A percentile compares a stretch with the other conserved stretches of the same genome.
Conservation (phyloP, 805 yeast species). For the Kuraishia molischiana region DNA sequence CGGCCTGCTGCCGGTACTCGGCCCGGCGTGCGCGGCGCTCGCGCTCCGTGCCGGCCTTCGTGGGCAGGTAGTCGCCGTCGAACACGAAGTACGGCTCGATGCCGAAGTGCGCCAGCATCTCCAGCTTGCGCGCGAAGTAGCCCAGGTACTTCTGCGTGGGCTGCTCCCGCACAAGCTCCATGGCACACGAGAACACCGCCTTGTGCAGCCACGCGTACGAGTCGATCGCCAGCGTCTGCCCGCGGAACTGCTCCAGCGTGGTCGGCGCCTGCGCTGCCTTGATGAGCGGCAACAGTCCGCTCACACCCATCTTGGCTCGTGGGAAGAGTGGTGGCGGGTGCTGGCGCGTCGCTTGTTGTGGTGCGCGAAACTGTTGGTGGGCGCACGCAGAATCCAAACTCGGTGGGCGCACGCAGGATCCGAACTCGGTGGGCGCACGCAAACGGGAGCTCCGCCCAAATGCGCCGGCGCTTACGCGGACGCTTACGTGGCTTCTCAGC, state of each 20-base stretch:
- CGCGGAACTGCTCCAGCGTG: constrained; percentile 51
- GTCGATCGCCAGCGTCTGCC: constrained; percentile 82
- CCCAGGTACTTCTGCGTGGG: constrained; percentile 69
- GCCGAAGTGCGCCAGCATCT: constrained; percentile 55
- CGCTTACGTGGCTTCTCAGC: too few relatives aligned
- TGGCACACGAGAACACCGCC: constrained; percentile 74
- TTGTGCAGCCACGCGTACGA: constrained; percentile 96
- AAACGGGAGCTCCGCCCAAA: too few relatives aligned
- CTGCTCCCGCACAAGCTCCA: constrained; percentile 60
- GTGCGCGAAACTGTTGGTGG: too few relatives aligned
- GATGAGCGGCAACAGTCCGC: constrained; percentile 72
- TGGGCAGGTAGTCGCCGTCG: constrained; percentile 83
- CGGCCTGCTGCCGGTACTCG: constrained; percentile 49
- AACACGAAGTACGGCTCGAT: constrained; percentile 83
- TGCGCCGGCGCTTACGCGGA: too few relatives aligned
- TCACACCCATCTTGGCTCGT: constrained; percentile 57
- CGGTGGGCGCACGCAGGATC: too few relatives aligned
- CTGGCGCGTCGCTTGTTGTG: too few relatives aligned
- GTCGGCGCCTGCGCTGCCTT: constrained; percentile 61
- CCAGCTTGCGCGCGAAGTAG: constrained; percentile 57
- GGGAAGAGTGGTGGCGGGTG: too few relatives aligned
- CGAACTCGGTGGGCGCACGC: too few relatives aligned
- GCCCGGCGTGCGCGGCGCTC: constrained; percentile 51
- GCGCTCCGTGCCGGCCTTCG: constrained; percentile 63
- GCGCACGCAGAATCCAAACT: too few relatives aligned